These are phyloP conservation scores for Naganishia sp. DNA, from an alignment of 1,284 basidiomycete species.

Conservation along the genomic window DNA sequence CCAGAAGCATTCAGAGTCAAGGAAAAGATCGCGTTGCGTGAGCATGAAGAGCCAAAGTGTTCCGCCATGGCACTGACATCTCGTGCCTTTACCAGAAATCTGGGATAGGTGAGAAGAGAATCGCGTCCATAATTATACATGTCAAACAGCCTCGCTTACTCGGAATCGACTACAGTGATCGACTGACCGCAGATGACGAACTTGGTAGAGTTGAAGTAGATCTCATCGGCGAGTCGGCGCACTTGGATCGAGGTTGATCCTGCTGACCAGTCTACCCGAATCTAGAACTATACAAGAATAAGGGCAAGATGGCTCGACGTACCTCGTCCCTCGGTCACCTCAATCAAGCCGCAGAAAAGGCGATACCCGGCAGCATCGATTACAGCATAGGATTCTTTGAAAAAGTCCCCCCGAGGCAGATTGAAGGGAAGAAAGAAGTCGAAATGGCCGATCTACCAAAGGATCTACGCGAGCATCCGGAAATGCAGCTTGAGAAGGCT, in stretches of 20 bases:
- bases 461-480: conserved; percentile 16
- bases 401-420: conserved; percentile 18
- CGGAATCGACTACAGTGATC: conserved; percentile 31
- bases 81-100: conserved; percentile 4
- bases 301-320: conserved; percentile 26
- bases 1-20: conserved; percentile 27
- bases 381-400: conserved; percentile 28
- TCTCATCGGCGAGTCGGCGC: conserved; percentile 17
- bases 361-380: conserved; percentile 20
- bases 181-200: conserved; percentile 36
- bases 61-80: neutral
- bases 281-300: conserved; percentile 23
- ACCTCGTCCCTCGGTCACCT: conserved; percentile 13
- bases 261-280: neutral
- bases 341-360: conserved; percentile 10
- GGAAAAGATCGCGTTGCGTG: conserved; percentile 24
- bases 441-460: conserved; percentile 17
- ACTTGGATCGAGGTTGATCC: neutral
- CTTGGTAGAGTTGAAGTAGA: conserved; percentile 37
- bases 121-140: neutral
- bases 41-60: neutral
- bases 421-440: neutral
- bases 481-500: conserved; percentile 13
- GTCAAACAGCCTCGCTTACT: neutral
- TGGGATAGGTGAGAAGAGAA: conserved; percentile 27